Evolutionary conservation across 805 yeast genomes (phyloP).

Genomic region (Metschnikowia cerradonensis): DNA sequence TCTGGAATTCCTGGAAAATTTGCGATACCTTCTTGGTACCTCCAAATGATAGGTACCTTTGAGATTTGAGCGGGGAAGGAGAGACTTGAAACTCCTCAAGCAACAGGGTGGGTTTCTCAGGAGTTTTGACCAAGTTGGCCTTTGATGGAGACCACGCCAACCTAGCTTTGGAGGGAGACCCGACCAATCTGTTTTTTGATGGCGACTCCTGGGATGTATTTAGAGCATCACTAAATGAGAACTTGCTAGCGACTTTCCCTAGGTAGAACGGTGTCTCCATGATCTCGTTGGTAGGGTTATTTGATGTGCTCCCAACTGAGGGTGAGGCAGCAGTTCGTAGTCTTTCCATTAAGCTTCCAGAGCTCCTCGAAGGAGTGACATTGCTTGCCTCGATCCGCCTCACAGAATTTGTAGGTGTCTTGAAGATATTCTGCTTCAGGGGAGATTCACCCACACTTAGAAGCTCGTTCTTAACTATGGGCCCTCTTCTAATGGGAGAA

Average conservation of each 20-base stretch:
- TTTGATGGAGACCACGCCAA: not conserved
- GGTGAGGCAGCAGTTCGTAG: slow-evolving; percentile 13
- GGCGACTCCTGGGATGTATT: not conserved
- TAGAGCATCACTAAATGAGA: slow-evolving; percentile 9
- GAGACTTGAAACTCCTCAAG: slow-evolving; percentile 33
- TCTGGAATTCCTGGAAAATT: slow-evolving; percentile 44
- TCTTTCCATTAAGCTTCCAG: slow-evolving; percentile 8
- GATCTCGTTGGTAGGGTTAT: not conserved
- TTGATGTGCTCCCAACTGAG: not conserved
- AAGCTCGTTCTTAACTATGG: not conserved
- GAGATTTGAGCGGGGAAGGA: slow-evolving; percentile 44
- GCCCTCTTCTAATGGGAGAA: slow-evolving; percentile 29
- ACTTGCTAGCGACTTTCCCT: slow-evolving; percentile 14
- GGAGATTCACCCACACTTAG: slow-evolving; percentile 5
- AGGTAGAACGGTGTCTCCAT: slow-evolving; percentile 15
- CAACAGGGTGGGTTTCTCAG: slow-evolving; percentile 11
- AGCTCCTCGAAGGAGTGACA: slow-evolving; percentile 15
- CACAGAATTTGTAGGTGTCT: slow-evolving; percentile 33
- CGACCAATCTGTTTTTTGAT: not conserved
- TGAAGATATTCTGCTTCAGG: slow-evolving; percentile 18
- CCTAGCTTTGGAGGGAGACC: slow-evolving; percentile 11
- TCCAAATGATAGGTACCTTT: slow-evolving; percentile 24
- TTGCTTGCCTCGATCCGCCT: slow-evolving; percentile 13
- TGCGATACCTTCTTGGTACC: slow-evolving; percentile 34
- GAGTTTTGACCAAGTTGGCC: slow-evolving; percentile 9